Conservation (phyloP, 257 asterid genomes). For the Penstemon eatonii region DNA sequence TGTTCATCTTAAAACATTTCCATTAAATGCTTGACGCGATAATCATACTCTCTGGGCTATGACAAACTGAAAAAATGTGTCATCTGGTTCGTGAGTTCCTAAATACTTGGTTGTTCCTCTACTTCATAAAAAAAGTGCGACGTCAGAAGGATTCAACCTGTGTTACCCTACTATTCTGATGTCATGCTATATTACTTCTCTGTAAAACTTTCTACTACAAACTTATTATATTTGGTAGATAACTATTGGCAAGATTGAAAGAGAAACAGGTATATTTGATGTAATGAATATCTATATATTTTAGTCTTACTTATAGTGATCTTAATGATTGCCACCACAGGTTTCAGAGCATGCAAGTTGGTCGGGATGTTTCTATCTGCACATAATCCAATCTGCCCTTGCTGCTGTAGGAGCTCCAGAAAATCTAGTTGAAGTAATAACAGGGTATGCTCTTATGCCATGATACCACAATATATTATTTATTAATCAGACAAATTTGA, state of each 20-base stretch:
- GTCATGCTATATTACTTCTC: not conserved
- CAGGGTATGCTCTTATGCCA: slow-evolving; percentile 64
- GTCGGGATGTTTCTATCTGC: slow-evolving; percentile 96
- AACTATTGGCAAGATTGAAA: slow-evolving; percentile 18
- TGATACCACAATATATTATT: slow-evolving; percentile 28
- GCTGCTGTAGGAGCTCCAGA: slow-evolving; percentile 99
- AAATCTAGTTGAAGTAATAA: slow-evolving; percentile 92
- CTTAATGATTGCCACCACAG: slow-evolving; percentile 36
- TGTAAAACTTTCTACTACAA: not conserved
- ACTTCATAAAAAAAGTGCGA: too few species aligned
- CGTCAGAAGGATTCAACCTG: not conserved
- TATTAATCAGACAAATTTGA: slow-evolving; percentile 26
- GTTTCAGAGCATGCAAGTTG: slow-evolving; percentile 99
- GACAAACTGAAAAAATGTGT: not conserved
- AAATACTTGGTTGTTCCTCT: too few species aligned
- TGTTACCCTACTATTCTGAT: slow-evolving; percentile 4
- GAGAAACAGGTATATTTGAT: not conserved
- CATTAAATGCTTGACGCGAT: not conserved
- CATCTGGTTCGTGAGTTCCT: not conserved
- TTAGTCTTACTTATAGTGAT: too few species aligned
- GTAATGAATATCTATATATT: not conserved
- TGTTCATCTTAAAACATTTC: not conserved
- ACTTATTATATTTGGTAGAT: not conserved
- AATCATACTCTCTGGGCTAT: not conserved
- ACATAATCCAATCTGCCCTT: slow-evolving; percentile 92